Conservation (phyloP, 306 rosid species). For the Trifolium pratense region DNA sequence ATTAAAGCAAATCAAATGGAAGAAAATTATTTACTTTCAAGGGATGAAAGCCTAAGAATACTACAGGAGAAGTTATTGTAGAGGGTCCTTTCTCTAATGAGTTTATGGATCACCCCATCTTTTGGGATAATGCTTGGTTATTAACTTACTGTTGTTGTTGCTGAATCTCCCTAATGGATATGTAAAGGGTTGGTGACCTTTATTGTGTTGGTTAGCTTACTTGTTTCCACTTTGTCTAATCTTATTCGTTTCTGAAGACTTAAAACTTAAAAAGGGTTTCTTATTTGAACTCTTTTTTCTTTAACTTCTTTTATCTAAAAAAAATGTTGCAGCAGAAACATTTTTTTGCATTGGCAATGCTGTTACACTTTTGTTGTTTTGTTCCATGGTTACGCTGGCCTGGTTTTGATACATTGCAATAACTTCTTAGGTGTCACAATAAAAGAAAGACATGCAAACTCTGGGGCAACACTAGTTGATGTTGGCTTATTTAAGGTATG, state of each 20-base stretch:
- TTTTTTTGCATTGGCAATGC: conserved; percentile 24
- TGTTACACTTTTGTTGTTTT: conserved; percentile 37
- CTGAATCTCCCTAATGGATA: background rate
- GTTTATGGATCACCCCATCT: background rate
- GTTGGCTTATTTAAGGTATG: conserved; percentile 93
- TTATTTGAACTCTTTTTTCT: conserved; percentile 13
- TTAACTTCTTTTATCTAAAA: background rate
- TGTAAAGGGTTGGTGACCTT: background rate
- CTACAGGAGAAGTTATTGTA: background rate
- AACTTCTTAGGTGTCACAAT: conserved; percentile 70
- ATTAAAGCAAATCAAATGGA: conserved; percentile 17
- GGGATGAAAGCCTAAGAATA: background rate
- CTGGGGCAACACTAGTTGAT: conserved; percentile 70
- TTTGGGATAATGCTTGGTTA: background rate
- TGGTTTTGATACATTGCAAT: conserved; percentile 42
- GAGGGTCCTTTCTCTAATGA: conserved; percentile 12
- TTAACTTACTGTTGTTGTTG: background rate
- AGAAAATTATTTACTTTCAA: background rate
- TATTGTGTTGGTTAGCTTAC: conserved; percentile 31
- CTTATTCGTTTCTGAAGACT: conserved; percentile 21
- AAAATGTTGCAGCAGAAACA: conserved; percentile 18
- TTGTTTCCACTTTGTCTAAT: background rate
- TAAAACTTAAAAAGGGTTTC: conserved; percentile 15
- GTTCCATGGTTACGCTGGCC: conserved; percentile 24
- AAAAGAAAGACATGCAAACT: conserved; percentile 60